Base-by-base conservation (phyloP, 139 green algal genomes). In the Picochlorum sp. region DNA sequence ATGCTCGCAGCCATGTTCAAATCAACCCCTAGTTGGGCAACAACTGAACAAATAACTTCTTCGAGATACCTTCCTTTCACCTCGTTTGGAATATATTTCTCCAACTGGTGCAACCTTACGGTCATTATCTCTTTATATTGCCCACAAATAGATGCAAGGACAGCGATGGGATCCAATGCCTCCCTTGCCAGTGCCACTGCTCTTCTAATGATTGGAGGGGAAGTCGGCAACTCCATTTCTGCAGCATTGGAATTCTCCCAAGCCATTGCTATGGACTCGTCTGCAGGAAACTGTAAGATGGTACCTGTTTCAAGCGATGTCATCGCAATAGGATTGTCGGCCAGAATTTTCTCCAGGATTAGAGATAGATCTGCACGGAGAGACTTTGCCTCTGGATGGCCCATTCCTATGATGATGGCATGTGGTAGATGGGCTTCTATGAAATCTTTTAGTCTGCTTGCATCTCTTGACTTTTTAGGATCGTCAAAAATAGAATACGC, bases 101-200 rank as follows among this genome's bases (percentile, higher is more conserved):
- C 73, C 65, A 89, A 69, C 16, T 71, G 73, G 52, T 85, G 70
- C 73, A 85, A 57, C 15, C 58, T 23, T 26, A 84, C 64, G 9
- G 73, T 45, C 60, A 80, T 65, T 21, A 76, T 49, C 50, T 83
- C 68, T 60, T 54, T 54, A 26, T 21, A 59, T 56, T 28, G 34
- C 14, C 69, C 79, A 62, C 66, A 86, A 61, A 97, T 75, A 46
- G 74, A 68, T 3, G 84, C 80, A 54, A 95, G 70, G 45, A 96
- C 70, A 0, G 84, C 65, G n/a, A 96, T 78, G 15, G 87, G 90
- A 71, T 96, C 89, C 32, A 96, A 81, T 57, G 83, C 65, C 38
- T 75, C 58, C 6, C 91, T 74, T 23, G 82, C 91, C 37, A 97
- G 69, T 3, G 76, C 91, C 18, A 94, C 82, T n/a, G 89, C 89